phyloP scores from a whole-genome alignment of 2,329 filamentous ascomycete species.

The Mycogone perniciosa region DNA sequence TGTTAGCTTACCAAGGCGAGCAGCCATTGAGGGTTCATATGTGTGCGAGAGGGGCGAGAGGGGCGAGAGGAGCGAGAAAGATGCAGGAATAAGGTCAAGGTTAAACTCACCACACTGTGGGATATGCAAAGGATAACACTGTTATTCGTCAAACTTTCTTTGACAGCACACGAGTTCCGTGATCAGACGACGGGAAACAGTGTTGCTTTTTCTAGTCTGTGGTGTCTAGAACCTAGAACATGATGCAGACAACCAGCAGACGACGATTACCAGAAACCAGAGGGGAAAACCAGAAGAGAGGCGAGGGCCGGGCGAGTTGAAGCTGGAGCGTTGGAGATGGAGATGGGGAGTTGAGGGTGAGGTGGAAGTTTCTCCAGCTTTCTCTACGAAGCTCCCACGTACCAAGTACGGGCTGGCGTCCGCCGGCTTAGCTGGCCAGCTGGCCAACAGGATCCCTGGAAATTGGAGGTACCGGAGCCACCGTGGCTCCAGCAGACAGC shows the following conservation, averaged over 20 bases:
- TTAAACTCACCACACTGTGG: slow-evolving; percentile 5
- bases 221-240: slow-evolving; percentile 37
- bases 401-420: slow-evolving; percentile 16
- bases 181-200: slow-evolving; percentile 7
- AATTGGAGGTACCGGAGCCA: slow-evolving; percentile 5
- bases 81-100: not conserved
- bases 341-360: slow-evolving; percentile 29
- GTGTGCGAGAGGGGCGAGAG: no score
- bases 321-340: slow-evolving; percentile 20
- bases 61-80: not conserved
- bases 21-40: not conserved
- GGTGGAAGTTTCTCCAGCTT: slow-evolving; percentile 36
- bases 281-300: slow-evolving; percentile 35
- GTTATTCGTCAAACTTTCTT: slow-evolving; percentile 3
- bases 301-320: slow-evolving; percentile 24
- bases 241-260: slow-evolving; percentile 30
- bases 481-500: not conserved
- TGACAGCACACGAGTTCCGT: slow-evolving; percentile 7
- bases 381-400: slow-evolving; percentile 22
- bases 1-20: not conserved
- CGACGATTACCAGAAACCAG: slow-evolving; percentile 34
- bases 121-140: not conserved
- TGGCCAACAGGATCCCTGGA: slow-evolving; percentile 1
- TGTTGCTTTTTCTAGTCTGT: slow-evolving; percentile 17
- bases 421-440: slow-evolving; percentile 18